Percentiles rank a stretch among this genome's conserved stretches.
Evolutionary conservation across 1,284 basidiomycete species (phyloP).

Genomic region (Paramarasmius palmivorus): DNA sequence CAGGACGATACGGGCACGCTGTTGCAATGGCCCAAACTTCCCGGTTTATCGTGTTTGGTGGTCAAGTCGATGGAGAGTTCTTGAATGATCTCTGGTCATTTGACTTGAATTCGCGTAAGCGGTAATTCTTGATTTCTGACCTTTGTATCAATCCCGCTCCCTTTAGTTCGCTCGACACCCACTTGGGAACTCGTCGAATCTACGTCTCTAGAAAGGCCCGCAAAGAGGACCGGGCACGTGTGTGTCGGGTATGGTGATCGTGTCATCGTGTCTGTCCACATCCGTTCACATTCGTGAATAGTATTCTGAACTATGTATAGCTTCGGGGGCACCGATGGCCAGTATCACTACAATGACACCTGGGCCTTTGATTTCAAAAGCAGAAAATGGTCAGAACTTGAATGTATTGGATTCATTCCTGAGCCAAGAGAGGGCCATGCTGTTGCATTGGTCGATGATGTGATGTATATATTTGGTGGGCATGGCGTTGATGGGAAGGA

Average conservation of each 20-base stretch:
- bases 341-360: slow-evolving; percentile 99
- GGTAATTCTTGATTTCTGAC: slow-evolving; percentile 5
- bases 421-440: slow-evolving; percentile 97
- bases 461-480: slow-evolving; percentile 98
- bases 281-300: slow-evolving; percentile 8
- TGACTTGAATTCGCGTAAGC: slow-evolving; percentile 90
- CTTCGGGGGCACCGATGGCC: slow-evolving; percentile 97
- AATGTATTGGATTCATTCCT: slow-evolving; percentile 97
- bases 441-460: slow-evolving; percentile 95
- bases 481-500: slow-evolving; percentile 97
- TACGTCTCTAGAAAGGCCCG: slow-evolving; percentile 65
- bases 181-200: slow-evolving; percentile 82
- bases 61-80: slow-evolving; percentile 95
- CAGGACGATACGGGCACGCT: slow-evolving; percentile 94
- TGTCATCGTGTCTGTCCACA: slow-evolving; percentile 72
- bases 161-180: slow-evolving; percentile 68
- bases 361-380: slow-evolving; percentile 93
- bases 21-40: slow-evolving; percentile 86
- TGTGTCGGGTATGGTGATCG: slow-evolving; percentile 86
- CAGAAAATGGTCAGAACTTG: slow-evolving; percentile 87
- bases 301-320: slow-evolving; percentile 41
- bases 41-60: slow-evolving; percentile 94
- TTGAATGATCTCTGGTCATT: slow-evolving; percentile 97
- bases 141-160: slow-evolving; percentile 11
- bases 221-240: slow-evolving; percentile 91